Evolutionary conservation across 2,329 filamentous ascomycete species (phyloP).

Genomic region (Colletotrichum cuscutae): DNA sequence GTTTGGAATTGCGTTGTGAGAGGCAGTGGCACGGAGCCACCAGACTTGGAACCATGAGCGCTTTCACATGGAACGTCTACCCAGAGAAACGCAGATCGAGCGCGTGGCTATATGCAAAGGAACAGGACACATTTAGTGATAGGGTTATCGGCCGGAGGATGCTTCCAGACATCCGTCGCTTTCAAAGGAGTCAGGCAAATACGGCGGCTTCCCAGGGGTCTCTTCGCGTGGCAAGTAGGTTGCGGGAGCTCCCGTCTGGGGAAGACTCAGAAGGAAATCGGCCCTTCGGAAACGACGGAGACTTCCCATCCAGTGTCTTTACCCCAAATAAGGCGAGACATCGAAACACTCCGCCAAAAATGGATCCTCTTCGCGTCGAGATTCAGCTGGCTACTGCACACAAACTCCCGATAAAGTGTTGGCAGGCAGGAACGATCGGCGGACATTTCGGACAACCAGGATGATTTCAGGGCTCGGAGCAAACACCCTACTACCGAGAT

Average conservation of each 20-base stretch:
- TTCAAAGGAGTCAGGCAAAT: background rate
- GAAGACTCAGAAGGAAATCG: slow-evolving; percentile 7
- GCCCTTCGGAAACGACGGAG: slow-evolving; percentile 33
- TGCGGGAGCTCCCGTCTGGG: slow-evolving; percentile 32
- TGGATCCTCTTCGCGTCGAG: background rate
- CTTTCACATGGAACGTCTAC: background rate
- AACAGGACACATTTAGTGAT: background rate
- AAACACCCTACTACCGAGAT: background rate
- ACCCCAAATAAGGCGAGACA: background rate
- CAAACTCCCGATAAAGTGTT: background rate
- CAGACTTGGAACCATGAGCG: background rate
- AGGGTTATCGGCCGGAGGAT: background rate
- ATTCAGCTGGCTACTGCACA: background rate
- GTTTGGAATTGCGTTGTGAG: background rate
- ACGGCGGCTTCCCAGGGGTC: background rate
- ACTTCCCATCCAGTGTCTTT: background rate
- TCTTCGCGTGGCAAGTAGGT: background rate
- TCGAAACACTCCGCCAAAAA: background rate
- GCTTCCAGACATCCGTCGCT: background rate
- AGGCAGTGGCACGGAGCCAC: background rate
- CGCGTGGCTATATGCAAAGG: background rate
- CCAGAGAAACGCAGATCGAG: background rate
- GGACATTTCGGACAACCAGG: slow-evolving; percentile 23
- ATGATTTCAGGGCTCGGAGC: slow-evolving; percentile 2
- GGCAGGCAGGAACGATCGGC: slow-evolving; percentile 25